Percentiles rank a stretch among this genome's conserved stretches.
Evolutionary conservation across 371 early-diverging fungal species (phyloP).

Genomic region (Amoeboaphelidium protococcarum): DNA sequence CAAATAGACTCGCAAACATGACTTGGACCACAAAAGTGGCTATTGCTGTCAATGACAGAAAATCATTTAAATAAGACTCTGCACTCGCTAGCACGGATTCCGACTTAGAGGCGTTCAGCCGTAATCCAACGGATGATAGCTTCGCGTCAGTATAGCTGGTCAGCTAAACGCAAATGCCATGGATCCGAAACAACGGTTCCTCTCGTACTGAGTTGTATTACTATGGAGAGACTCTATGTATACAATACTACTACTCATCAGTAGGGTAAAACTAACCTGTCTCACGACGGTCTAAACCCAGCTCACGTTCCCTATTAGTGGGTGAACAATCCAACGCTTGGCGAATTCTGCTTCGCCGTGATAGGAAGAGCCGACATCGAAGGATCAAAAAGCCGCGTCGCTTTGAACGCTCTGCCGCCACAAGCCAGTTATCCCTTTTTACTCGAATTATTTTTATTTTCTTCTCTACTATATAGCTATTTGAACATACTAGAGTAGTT

Average conservation of each 20-base stretch:
- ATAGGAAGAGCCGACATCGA: constrained; percentile 17
- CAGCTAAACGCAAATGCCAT: constrained; percentile 18
- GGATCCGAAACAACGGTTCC: constrained; percentile 11
- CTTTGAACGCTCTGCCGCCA: constrained; percentile 19
- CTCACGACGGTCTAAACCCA: constrained; percentile 16
- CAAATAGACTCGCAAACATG: constrained; percentile 5
- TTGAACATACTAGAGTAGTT: background rate
- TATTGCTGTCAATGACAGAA: constrained; percentile 4
- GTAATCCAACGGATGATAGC: constrained; percentile 28
- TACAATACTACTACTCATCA: constrained; percentile 12
- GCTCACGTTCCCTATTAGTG: constrained; percentile 14
- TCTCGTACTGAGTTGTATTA: constrained; percentile 16
- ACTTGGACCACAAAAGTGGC: background rate
- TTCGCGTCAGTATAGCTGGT: constrained; percentile 20
- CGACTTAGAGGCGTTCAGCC: constrained; percentile 31
- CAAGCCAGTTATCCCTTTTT: constrained; percentile 20
- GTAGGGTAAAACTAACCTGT: constrained; percentile 21
- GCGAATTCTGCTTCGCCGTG: constrained; percentile 1
- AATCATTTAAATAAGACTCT: constrained; percentile 2
- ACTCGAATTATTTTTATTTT: no score
- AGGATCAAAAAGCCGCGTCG: constrained; percentile 21
- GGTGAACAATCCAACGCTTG: constrained; percentile 10
- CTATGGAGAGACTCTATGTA: no score
- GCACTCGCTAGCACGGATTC: constrained; percentile 15
- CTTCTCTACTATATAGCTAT: constrained; percentile 4